Conservation (phyloP, 441 rosid genomes). For the Sinapis alba region DNA sequence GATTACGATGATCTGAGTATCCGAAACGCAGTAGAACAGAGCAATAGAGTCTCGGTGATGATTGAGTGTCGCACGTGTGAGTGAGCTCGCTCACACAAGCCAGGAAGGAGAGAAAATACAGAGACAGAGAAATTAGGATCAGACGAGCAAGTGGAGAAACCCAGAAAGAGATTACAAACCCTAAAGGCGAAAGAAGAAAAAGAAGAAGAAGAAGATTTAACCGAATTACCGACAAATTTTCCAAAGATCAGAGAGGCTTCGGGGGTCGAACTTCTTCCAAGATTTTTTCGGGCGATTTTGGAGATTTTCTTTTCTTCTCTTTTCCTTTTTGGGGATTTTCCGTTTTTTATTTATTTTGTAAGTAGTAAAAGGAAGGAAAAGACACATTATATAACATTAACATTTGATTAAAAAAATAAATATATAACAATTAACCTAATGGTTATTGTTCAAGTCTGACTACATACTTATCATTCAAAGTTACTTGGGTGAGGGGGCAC, state of each 20-base stretch:
- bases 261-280: conserved; percentile 15
- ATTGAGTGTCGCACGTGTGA: conserved; percentile 42
- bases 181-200: not conserved
- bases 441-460: not conserved
- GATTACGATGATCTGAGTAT: conserved; percentile 15
- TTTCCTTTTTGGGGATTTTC: conserved; percentile 6
- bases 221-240: conserved; percentile 23
- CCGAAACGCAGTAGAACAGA: conserved; percentile 19
- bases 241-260: not conserved
- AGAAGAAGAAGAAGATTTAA: not conserved
- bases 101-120: too few relatives aligned
- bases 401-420: too few relatives aligned
- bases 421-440: conserved; percentile 13
- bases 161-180: conserved; percentile 16
- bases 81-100: conserved; percentile 30
- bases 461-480: conserved; percentile 7
- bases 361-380: too few relatives aligned
- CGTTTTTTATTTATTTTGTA: too few relatives aligned
- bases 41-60: conserved; percentile 35
- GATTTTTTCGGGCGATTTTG: conserved; percentile 32
- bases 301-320: conserved; percentile 17
- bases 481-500: not conserved
- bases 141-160: not conserved
- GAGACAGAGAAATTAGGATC: conserved; percentile 5
- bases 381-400: too few relatives aligned